phyloP scores from a whole-genome alignment of 2,329 filamentous ascomycete species.

The Aspergillus fructus region DNA sequence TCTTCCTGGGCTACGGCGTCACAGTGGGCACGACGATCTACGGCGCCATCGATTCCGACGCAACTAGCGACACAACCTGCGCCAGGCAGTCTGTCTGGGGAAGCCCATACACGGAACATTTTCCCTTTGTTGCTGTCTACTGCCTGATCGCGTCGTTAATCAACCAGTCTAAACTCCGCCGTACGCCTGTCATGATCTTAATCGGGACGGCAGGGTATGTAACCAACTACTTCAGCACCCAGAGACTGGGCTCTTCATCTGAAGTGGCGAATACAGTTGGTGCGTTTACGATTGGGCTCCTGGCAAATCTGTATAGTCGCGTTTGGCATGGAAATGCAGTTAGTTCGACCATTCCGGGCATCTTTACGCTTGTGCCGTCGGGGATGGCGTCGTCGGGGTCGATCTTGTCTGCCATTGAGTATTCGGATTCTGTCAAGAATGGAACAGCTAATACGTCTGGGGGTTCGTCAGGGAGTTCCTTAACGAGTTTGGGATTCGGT shows the following conservation, averaged over 20 bases:
- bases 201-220: constrained; percentile 75
- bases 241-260: constrained; percentile 67
- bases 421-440: constrained; percentile 48
- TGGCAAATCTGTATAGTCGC: constrained; percentile 78
- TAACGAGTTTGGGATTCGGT: constrained; percentile 44
- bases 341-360: constrained; percentile 84
- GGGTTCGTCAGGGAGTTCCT: constrained; percentile 16
- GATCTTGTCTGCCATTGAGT: constrained; percentile 57
- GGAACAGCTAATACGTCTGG: constrained; percentile 7
- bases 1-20: constrained; percentile 72
- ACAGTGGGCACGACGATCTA: constrained; percentile 66
- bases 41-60: constrained; percentile 58
- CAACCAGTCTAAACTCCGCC: constrained; percentile 79
- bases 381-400: constrained; percentile 61
- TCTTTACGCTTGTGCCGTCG: constrained; percentile 70
- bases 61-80: constrained; percentile 52
- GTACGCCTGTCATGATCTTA: constrained; percentile 73
- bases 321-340: constrained; percentile 75
- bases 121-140: constrained; percentile 74
- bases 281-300: constrained; percentile 74
- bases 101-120: constrained; percentile 52
- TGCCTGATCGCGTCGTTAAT: constrained; percentile 74
- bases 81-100: constrained; percentile 46
- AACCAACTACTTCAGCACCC: constrained; percentile 71
- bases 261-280: constrained; percentile 78